Evolutionary conservation across 2,329 filamentous ascomycete genomes (phyloP).

Genomic region (Daldinia eschscholtzii): DNA sequence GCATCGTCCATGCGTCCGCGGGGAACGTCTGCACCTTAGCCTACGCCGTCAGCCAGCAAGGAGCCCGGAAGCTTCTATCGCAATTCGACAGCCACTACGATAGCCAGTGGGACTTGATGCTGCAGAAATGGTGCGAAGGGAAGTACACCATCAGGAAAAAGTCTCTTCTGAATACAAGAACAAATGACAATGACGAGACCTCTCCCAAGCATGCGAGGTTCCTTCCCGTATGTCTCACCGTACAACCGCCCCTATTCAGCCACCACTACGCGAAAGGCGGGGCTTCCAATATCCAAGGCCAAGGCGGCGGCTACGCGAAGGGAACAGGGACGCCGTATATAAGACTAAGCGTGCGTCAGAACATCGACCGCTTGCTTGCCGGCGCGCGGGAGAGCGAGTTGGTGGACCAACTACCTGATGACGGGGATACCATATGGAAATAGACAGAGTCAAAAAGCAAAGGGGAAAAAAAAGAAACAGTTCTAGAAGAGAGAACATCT

Average conservation of each 20-base stretch:
- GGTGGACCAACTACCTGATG: conserved; percentile 48
- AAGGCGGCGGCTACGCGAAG: conserved; percentile 45
- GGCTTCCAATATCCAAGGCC: conserved; percentile 46
- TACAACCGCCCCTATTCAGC: conserved; percentile 49
- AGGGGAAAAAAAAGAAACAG: background rate
- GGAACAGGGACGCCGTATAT: conserved; percentile 47
- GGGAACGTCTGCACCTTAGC: conserved; percentile 54
- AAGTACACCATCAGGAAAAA: conserved; percentile 4
- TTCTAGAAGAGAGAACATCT: background rate
- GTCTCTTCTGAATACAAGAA: background rate
- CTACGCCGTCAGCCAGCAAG: conserved; percentile 55
- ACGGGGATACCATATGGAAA: conserved; percentile 45
- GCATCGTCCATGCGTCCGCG: conserved; percentile 53
- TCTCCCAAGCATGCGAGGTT: background rate
- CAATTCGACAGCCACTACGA: conserved; percentile 48
- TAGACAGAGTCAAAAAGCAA: conserved; percentile 8
- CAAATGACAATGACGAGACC: background rate
- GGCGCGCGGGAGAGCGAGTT: conserved; percentile 31
- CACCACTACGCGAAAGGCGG: conserved; percentile 43
- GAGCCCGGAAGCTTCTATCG: conserved; percentile 55
- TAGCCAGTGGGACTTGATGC: conserved; percentile 49
- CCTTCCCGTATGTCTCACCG: conserved; percentile 45
- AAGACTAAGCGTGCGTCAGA: conserved; percentile 46
- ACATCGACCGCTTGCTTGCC: conserved; percentile 38
- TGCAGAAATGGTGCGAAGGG: conserved; percentile 48